Evolutionary conservation across 177 flowering plant species (phyloP).

Genomic region (Vitis hybrid): DNA sequence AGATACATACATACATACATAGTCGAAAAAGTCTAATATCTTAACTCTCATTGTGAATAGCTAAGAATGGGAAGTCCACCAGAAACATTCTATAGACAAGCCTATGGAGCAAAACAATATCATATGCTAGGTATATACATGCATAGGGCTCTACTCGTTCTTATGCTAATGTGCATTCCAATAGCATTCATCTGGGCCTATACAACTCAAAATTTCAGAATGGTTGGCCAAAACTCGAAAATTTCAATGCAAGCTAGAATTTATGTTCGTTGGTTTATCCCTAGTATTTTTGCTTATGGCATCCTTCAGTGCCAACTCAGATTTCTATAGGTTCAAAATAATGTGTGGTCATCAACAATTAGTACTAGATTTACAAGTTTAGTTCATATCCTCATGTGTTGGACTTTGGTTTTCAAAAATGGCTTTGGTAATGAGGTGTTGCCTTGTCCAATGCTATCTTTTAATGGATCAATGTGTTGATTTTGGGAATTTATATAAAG

Average conservation of each 20-base stretch:
- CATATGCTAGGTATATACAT: slow-evolving; percentile 33
- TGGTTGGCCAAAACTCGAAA: slow-evolving; percentile 13
- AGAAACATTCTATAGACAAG: slow-evolving; percentile 37
- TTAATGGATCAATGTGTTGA: slow-evolving; percentile 35
- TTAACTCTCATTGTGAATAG: slow-evolving; percentile 10
- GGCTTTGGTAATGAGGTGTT: slow-evolving; percentile 36
- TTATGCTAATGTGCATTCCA: slow-evolving; percentile 16
- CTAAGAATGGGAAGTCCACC: slow-evolving; percentile 34
- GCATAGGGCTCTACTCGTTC: slow-evolving; percentile 27
- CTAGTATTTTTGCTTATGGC: slow-evolving; percentile 20
- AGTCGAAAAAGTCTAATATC: not conserved
- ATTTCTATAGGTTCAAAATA: slow-evolving; percentile 36
- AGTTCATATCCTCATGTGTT: slow-evolving; percentile 32
- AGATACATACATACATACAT: no score
- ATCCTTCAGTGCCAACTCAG: slow-evolving; percentile 33
- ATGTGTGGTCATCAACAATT: slow-evolving; percentile 30
- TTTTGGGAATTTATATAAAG: slow-evolving; percentile 15
- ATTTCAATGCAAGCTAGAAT: slow-evolving; percentile 11
- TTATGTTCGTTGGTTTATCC: slow-evolving; percentile 24
- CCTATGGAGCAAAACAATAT: slow-evolving; percentile 36
- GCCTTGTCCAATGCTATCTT: slow-evolving; percentile 40
- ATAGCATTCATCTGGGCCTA: slow-evolving; percentile 12
- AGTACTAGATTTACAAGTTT: slow-evolving; percentile 28
- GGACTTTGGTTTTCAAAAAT: slow-evolving; percentile 30
- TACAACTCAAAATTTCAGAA: slow-evolving; percentile 10